Conservation (phyloP, 768 basidiomycete species). For the Suillus cothurnatus region DNA sequence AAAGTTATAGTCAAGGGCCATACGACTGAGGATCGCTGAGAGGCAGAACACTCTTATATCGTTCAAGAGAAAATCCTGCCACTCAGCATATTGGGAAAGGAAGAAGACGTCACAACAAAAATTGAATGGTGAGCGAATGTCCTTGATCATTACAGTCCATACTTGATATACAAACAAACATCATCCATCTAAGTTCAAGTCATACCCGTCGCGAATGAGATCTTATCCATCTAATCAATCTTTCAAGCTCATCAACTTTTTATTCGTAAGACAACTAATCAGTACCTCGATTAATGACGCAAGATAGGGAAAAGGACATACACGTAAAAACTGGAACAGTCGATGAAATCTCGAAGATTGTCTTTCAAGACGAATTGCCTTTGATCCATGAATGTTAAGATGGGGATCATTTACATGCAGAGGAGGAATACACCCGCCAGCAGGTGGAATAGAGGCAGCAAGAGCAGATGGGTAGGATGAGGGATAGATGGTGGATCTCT, state of each 20-base stretch:
- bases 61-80: neutral
- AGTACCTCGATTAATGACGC: neutral
- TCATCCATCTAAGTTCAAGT: neutral
- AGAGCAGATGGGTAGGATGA: neutral
- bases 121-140: neutral
- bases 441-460: neutral
- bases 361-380: neutral
- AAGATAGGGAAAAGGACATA: neutral
- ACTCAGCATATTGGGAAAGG: neutral
- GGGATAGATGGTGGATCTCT: neutral
- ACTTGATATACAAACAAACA: neutral
- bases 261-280: neutral
- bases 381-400: neutral
- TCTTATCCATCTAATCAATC: neutral
- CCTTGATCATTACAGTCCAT: neutral
- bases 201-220: neutral
- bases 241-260: neutral
- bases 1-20: no score
- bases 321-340: neutral
- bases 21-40: no score
- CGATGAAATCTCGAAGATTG: neutral
- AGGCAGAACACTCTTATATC: no score
- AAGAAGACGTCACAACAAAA: neutral
- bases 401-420: neutral
- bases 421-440: neutral